Conservation (phyloP, 257 asterid species). For the Hygrophila difformis region DNA sequence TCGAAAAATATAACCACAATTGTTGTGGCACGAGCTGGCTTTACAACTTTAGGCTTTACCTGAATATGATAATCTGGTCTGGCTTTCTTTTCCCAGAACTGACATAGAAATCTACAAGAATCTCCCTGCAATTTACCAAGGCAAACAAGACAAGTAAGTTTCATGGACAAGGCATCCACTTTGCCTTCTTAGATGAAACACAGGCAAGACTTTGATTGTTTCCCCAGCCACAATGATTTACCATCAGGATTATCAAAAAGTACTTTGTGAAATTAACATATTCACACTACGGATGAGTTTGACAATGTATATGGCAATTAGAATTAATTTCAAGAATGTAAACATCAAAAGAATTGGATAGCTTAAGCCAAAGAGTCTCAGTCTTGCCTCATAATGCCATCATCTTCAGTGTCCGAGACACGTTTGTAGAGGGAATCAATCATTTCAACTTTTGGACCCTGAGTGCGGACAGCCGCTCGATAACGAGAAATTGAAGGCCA, state of each 20-base stretch:
- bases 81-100: constrained; percentile 85
- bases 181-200: too few relatives aligned
- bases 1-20: too few relatives aligned
- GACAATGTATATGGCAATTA: too few relatives aligned
- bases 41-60: constrained; percentile 44
- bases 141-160: neutral
- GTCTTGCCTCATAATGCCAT: constrained; percentile 70
- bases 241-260: too few relatives aligned
- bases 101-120: constrained; percentile 54
- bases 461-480: constrained; percentile 84
- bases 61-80: constrained; percentile 71
- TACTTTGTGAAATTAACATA: too few relatives aligned
- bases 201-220: too few relatives aligned
- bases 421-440: constrained; percentile 66
- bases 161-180: too few relatives aligned
- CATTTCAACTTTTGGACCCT: constrained; percentile 83
- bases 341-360: too few relatives aligned
- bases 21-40: too few relatives aligned
- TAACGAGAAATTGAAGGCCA: constrained; percentile 88
- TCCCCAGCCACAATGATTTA: too few relatives aligned
- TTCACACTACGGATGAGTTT: too few relatives aligned
- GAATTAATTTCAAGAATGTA: too few relatives aligned
- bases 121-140: constrained; percentile 46
- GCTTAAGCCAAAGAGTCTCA: neutral
- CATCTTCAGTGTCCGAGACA: constrained; percentile 59